phyloP scores from a whole-genome alignment of 1,284 basidiomycete genomes.

The Omphalotus olearius region DNA sequence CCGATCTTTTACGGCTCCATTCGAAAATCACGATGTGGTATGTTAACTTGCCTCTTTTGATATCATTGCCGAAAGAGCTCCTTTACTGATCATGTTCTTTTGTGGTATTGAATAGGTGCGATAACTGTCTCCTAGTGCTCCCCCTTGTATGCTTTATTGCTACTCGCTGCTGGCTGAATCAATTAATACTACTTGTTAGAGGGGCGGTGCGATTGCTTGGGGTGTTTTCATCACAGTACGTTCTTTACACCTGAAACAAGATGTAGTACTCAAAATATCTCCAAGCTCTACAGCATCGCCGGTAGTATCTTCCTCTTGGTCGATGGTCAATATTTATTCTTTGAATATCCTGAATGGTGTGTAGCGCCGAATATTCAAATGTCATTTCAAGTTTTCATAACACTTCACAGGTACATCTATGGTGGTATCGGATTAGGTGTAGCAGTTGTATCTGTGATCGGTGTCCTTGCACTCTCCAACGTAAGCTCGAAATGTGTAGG shows the following conservation, averaged over 20 bases:
- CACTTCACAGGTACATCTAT: constrained; percentile 59
- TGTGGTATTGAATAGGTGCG: constrained; percentile 4
- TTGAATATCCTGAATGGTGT: constrained; percentile 68
- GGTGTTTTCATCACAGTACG: constrained; percentile 59
- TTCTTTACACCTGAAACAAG: constrained; percentile 1
- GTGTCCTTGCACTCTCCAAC: constrained; percentile 63
- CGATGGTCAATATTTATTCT: constrained; percentile 66
- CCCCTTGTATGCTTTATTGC: constrained; percentile 51
- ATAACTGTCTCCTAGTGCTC: constrained; percentile 39
- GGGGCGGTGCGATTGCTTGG: constrained; percentile 75
- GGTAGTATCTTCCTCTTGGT: constrained; percentile 67
- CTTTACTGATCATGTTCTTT: constrained; percentile 2
- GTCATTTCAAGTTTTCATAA: constrained; percentile 9
- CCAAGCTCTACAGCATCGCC: constrained; percentile 62
- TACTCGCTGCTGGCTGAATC: constrained; percentile 14
- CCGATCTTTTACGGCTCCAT: background rate
- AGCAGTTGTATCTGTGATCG: constrained; percentile 51
- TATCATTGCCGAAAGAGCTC: background rate
- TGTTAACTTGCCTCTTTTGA: background rate
- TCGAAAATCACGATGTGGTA: constrained; percentile 10
- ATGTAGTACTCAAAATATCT: constrained; percentile 7
- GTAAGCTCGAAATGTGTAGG: constrained; percentile 33
- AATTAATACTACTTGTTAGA: constrained; percentile 37
- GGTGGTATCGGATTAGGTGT: constrained; percentile 67
- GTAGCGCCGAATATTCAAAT: constrained; percentile 7